These are phyloP conservation scores for Ilyonectria destructans DNA, from an alignment of 2,329 filamentous ascomycete species.

Conservation along the genomic window DNA sequence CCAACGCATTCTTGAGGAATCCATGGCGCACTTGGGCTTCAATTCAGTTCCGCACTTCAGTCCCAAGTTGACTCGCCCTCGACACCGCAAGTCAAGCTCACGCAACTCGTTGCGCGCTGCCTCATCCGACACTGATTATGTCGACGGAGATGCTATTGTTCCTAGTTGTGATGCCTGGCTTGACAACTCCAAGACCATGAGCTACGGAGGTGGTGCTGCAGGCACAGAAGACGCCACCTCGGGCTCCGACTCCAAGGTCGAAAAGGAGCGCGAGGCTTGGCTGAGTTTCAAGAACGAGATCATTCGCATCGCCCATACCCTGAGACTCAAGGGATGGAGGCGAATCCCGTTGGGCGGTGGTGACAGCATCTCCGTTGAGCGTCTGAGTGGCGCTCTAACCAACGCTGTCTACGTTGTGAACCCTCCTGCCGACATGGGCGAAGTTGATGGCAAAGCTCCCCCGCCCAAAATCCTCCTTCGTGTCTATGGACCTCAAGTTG, in stretches of 20 bases:
- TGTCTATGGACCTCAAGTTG: conserved; percentile 95
- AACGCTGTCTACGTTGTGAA: conserved; percentile 97
- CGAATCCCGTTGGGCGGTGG: conserved; percentile 82
- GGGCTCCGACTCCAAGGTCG: conserved; percentile 60
- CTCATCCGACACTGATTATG: conserved; percentile 89
- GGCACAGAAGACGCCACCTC: conserved; percentile 58
- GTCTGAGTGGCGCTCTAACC: conserved; percentile 91
- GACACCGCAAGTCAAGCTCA: conserved; percentile 54
- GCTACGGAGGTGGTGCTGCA: conserved; percentile 73
- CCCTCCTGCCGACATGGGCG: conserved; percentile 77
- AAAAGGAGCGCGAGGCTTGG: conserved; percentile 86
- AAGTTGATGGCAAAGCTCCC: conserved; percentile 60
- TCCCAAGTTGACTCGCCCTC: conserved; percentile 61
- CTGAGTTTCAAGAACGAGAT: conserved; percentile 93
- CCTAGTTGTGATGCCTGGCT: conserved; percentile 88
- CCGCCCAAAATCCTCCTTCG: conserved; percentile 85
- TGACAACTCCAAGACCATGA: conserved; percentile 92
- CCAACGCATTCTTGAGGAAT: conserved; percentile 84
- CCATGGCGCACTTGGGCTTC: conserved; percentile 70
- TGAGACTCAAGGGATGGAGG: conserved; percentile 93
- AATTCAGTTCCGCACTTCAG: conserved; percentile 61
- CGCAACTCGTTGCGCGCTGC: conserved; percentile 62
- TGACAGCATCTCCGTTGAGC: conserved; percentile 78
- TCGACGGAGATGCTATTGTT: conserved; percentile 86
- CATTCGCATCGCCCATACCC: conserved; percentile 88